phyloP scores from a whole-genome alignment of 192 early-diverging fungal genomes.

The Backusella mclennaniae region DNA sequence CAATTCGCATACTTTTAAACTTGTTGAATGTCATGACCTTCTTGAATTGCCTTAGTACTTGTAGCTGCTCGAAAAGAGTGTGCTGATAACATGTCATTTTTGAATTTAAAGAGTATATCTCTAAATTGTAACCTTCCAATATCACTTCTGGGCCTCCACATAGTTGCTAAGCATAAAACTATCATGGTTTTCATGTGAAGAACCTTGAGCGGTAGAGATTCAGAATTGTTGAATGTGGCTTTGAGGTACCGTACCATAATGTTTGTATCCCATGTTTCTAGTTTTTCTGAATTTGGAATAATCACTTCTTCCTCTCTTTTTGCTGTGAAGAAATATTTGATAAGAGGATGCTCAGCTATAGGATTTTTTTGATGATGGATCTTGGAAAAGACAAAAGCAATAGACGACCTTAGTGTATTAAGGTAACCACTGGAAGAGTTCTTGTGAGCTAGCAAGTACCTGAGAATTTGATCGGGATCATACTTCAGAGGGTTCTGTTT shows the following conservation, averaged over 20 bases:
- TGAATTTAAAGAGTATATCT: background rate
- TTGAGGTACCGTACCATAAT: background rate
- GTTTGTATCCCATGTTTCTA: background rate
- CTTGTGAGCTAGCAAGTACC: no score
- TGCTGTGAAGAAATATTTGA: background rate
- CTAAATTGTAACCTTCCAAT: background rate
- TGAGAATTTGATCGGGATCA: no score
- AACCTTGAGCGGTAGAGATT: background rate
- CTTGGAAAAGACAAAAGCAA: background rate
- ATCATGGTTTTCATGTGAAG: background rate
- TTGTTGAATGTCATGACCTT: background rate
- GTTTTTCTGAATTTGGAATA: background rate
- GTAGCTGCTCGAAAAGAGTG: background rate
- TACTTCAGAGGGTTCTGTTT: no score
- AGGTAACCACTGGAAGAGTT: background rate
- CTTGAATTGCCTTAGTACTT: background rate
- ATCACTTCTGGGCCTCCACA: constrained; percentile 2
- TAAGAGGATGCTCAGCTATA: background rate
- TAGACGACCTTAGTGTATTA: background rate
- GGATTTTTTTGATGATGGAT: background rate
- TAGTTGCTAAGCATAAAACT: background rate
- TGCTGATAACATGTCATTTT: background rate
- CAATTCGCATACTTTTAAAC: background rate
- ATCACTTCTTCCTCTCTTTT: background rate
- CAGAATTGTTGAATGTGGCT: background rate